phyloP scores from a whole-genome alignment of 2,329 filamentous ascomycete species.

The Penicillium sp. region DNA sequence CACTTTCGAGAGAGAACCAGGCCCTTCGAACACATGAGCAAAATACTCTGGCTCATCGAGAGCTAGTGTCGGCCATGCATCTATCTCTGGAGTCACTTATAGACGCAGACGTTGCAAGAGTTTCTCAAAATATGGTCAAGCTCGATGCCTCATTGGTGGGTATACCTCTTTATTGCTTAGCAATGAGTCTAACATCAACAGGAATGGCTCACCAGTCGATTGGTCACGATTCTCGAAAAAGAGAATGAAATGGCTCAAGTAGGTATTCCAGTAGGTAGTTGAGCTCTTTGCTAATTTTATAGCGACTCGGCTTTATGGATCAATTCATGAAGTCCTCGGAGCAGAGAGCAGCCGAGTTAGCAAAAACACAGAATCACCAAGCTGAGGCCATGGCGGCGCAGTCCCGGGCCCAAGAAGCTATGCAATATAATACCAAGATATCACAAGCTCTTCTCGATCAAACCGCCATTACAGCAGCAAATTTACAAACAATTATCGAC shows the following conservation, averaged over 20 bases:
- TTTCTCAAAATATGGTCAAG: conserved; percentile 26
- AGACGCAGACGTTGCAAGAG: conserved; percentile 24
- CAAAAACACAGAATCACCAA: conserved; percentile 33
- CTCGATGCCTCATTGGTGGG: conserved; percentile 36
- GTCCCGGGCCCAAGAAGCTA: conserved; percentile 22
- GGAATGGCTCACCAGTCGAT: conserved; percentile 30
- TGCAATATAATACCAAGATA: conserved; percentile 25
- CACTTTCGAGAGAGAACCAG: conserved; percentile 25
- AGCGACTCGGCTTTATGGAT: conserved; percentile 36
- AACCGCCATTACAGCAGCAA: conserved; percentile 24
- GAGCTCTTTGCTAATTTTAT: conserved; percentile 14
- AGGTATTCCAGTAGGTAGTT: background rate
- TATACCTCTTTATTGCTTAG: background rate
- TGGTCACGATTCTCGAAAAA: conserved; percentile 29
- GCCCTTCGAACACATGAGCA: conserved; percentile 23
- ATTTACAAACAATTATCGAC: conserved; percentile 31
- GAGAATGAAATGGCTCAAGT: conserved; percentile 33
- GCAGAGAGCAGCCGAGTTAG: conserved; percentile 28
- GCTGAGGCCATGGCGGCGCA: conserved; percentile 27
- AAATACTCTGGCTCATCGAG: conserved; percentile 23
- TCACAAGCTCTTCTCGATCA: conserved; percentile 32
- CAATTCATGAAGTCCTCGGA: conserved; percentile 31
- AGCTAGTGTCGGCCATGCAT: conserved; percentile 30
- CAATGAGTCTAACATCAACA: conserved; percentile 13
- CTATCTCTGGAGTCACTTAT: conserved; percentile 30